phyloP scores from a whole-genome alignment of 768 basidiomycete genomes.

The Hygrocybe punicea region DNA sequence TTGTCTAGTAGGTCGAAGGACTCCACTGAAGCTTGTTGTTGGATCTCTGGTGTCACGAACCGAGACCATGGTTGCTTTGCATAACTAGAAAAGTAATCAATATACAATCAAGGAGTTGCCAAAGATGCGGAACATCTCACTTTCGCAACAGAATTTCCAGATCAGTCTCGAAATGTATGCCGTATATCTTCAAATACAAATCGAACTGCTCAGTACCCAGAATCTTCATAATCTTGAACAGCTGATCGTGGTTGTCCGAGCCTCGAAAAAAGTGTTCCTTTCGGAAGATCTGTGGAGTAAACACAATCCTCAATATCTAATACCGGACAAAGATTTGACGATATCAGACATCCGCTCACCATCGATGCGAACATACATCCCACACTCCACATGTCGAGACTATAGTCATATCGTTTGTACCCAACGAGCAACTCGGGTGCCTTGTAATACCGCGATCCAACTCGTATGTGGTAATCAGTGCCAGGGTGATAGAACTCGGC shows the following conservation, averaged over 20 bases:
- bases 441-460: constrained; percentile 71
- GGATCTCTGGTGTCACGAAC: constrained; percentile 58
- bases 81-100: constrained; percentile 38
- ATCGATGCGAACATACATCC: constrained; percentile 75
- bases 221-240: constrained; percentile 65
- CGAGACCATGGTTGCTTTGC: constrained; percentile 62
- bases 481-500: constrained; percentile 74
- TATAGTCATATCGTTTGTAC: constrained; percentile 70
- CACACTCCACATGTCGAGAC: constrained; percentile 68
- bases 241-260: constrained; percentile 68
- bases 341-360: constrained; percentile 38
- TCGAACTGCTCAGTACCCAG: constrained; percentile 68
- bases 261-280: constrained; percentile 77
- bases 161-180: constrained; percentile 64
- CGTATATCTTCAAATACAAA: constrained; percentile 54
- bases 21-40: constrained; percentile 55
- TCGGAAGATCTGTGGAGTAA: constrained; percentile 54
- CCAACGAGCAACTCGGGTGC: constrained; percentile 70
- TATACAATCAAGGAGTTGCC: neutral
- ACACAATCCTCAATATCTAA: neutral
- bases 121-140: constrained; percentile 27
- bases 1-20: constrained; percentile 66
- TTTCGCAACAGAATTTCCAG: constrained; percentile 52
- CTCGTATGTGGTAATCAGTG: constrained; percentile 68
- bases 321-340: neutral